phyloP scores from a whole-genome alignment of 805 yeast genomes.

The Metschnikowia dekortorum region DNA sequence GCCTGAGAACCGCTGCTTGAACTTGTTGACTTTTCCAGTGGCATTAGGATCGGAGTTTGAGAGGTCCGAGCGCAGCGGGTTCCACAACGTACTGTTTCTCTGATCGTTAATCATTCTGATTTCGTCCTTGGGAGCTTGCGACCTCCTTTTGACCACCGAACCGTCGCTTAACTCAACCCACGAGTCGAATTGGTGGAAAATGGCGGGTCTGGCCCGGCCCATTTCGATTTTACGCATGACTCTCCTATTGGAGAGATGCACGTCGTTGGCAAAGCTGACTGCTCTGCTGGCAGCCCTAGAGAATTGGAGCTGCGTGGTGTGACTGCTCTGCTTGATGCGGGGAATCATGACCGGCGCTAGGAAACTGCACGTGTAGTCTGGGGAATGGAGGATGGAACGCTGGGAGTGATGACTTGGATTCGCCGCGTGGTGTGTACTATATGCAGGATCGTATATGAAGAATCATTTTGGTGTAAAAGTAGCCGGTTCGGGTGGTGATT shows the following conservation, averaged over 20 bases:
- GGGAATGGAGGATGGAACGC: background rate
- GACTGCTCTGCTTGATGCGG: conserved; percentile 1
- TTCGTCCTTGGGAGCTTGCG: conserved; percentile 86
- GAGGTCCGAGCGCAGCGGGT: conserved; percentile 76
- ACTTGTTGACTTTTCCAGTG: conserved; percentile 73
- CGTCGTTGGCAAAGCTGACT: conserved; percentile 32
- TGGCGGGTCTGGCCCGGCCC: conserved; percentile 92
- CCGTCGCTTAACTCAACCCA: conserved; percentile 92
- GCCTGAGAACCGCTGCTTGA: conserved; percentile 59
- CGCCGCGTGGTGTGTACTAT: background rate
- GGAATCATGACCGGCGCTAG: background rate
- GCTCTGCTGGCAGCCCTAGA: conserved; percentile 10
- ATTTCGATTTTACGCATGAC: conserved; percentile 63
- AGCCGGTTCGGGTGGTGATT: too few relatives aligned
- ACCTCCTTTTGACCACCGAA: conserved; percentile 74
- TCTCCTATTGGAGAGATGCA: conserved; percentile 45
- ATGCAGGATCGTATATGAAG: too few relatives aligned
- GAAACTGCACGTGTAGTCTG: background rate
- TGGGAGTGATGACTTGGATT: background rate
- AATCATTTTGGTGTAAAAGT: too few relatives aligned
- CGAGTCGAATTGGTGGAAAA: conserved; percentile 85
- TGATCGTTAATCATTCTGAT: conserved; percentile 83
- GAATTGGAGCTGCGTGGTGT: conserved; percentile 7
- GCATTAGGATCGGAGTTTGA: conserved; percentile 75
- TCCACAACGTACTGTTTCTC: conserved; percentile 85